Conservation (phyloP, 768 basidiomycete species). For the Tulasnella sp. region DNA sequence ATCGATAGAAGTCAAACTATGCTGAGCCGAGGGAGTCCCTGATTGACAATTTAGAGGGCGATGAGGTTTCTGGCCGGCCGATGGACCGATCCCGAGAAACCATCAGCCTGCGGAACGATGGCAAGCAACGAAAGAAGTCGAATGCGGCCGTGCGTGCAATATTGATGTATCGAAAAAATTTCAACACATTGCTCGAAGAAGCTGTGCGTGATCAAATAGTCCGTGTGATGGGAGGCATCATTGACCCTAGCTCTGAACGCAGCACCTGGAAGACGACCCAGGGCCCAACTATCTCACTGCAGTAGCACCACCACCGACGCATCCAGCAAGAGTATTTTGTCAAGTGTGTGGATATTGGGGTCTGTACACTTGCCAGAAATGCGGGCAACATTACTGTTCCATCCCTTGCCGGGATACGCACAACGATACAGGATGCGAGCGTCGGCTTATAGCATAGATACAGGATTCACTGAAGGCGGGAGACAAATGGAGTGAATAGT, state of each 20-base stretch:
- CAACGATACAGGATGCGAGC: slow-evolving; percentile 75
- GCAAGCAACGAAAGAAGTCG: slow-evolving; percentile 53
- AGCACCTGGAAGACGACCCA: slow-evolving; percentile 59
- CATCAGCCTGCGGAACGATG: slow-evolving; percentile 69
- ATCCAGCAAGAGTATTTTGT: slow-evolving; percentile 69
- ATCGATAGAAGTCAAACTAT: slow-evolving; percentile 67
- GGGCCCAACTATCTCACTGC: slow-evolving; percentile 71
- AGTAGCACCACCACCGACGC: slow-evolving; percentile 51
- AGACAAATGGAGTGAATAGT: background rate
- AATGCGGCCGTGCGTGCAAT: slow-evolving; percentile 77
- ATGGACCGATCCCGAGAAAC: slow-evolving; percentile 64
- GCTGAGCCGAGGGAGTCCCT: slow-evolving; percentile 48
- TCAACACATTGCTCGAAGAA: slow-evolving; percentile 69
- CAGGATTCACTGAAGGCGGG: background rate
- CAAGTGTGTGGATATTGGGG: slow-evolving; percentile 88
- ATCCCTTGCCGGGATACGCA: slow-evolving; percentile 68
- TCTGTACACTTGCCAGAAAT: slow-evolving; percentile 70
- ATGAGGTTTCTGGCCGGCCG: slow-evolving; percentile 45
- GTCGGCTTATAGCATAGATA: slow-evolving; percentile 46
- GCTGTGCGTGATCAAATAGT: slow-evolving; percentile 50
- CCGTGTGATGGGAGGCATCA: background rate
- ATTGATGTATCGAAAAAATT: slow-evolving; percentile 75
- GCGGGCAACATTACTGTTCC: slow-evolving; percentile 73
- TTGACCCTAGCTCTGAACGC: background rate
- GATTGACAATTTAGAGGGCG: slow-evolving; percentile 29